These are phyloP conservation scores for Gremmenia infestans DNA, from an alignment of 2,329 filamentous ascomycete genomes.

Conservation along the genomic window DNA sequence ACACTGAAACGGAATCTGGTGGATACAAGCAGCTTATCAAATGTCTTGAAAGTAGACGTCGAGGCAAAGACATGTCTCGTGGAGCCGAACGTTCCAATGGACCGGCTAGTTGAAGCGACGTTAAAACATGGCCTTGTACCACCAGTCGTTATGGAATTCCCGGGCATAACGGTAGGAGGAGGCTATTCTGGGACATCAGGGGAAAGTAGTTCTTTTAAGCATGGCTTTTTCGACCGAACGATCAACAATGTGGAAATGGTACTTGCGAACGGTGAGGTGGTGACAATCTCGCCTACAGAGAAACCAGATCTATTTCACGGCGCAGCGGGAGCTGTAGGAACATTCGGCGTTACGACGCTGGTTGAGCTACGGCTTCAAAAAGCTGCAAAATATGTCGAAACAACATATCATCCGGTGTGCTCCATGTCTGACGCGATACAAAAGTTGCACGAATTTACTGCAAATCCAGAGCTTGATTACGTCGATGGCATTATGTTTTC, in stretches of 20 bases:
- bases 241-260: slow-evolving; percentile 60
- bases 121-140: slow-evolving; percentile 51
- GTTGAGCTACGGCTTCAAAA: slow-evolving; percentile 52
- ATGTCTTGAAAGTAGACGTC: slow-evolving; percentile 41
- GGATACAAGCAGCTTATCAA: slow-evolving; percentile 43
- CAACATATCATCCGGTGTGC: slow-evolving; percentile 46
- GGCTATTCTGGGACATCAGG: slow-evolving; percentile 62
- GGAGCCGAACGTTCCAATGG: slow-evolving; percentile 68
- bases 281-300: slow-evolving; percentile 41
- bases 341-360: slow-evolving; percentile 54
- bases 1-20: slow-evolving; percentile 38
- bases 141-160: slow-evolving; percentile 67
- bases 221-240: slow-evolving; percentile 62
- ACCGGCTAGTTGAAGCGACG: slow-evolving; percentile 54
- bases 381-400: slow-evolving; percentile 49
- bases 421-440: slow-evolving; percentile 40
- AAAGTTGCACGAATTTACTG: slow-evolving; percentile 34
- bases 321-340: slow-evolving; percentile 55
- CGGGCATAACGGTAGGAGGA: slow-evolving; percentile 63
- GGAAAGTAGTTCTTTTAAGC: slow-evolving; percentile 61
- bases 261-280: slow-evolving; percentile 50
- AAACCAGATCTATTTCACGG: slow-evolving; percentile 53
- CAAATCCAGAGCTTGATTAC: slow-evolving; percentile 44
- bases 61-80: slow-evolving; percentile 45
- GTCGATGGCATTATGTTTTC: slow-evolving; percentile 55